These are phyloP conservation scores for Paramarasmius palmivorus DNA, from an alignment of 1,284 basidiomycete genomes.

Conservation along the genomic window DNA sequence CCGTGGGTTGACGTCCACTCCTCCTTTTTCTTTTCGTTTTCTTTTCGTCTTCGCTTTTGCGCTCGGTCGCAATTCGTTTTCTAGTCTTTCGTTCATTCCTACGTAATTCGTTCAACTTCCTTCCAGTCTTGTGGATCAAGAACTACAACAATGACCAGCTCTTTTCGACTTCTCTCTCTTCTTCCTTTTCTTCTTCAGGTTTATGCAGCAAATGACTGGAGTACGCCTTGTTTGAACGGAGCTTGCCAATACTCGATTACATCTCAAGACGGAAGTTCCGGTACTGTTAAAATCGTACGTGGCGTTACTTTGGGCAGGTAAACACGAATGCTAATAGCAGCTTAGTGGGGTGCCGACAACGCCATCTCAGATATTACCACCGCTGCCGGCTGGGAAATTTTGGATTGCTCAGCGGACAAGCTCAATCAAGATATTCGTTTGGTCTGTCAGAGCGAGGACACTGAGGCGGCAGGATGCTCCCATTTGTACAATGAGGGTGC, in stretches of 20 bases:
- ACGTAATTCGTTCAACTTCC: too few relatives aligned
- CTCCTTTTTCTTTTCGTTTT: background rate
- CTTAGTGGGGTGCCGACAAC: conserved; percentile 19
- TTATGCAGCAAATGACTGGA: conserved; percentile 21
- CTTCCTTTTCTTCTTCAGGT: background rate
- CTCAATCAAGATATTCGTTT: conserved; percentile 21
- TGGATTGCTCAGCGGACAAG: conserved; percentile 18
- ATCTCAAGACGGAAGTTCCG: conserved; percentile 11
- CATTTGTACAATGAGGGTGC: conserved; percentile 19
- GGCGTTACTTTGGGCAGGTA: conserved; percentile 14
- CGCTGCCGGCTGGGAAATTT: conserved; percentile 22
- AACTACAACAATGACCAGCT: background rate
- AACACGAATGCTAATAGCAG: background rate
- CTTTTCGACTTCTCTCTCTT: background rate
- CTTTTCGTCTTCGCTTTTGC: background rate
- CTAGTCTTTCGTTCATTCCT: background rate
- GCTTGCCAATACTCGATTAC: conserved; percentile 21
- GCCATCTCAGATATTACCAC: conserved; percentile 23
- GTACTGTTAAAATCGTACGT: conserved; percentile 22
- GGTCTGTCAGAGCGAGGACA: conserved; percentile 14
- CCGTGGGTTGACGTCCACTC: background rate
- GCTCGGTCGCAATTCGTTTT: background rate
- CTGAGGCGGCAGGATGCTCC: conserved; percentile 8
- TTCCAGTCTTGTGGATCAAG: background rate
- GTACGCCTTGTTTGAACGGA: conserved; percentile 22